Evolutionary conservation across 139 green algal genomes (phyloP).

Genomic region (Chlamydomonas eustigma): DNA sequence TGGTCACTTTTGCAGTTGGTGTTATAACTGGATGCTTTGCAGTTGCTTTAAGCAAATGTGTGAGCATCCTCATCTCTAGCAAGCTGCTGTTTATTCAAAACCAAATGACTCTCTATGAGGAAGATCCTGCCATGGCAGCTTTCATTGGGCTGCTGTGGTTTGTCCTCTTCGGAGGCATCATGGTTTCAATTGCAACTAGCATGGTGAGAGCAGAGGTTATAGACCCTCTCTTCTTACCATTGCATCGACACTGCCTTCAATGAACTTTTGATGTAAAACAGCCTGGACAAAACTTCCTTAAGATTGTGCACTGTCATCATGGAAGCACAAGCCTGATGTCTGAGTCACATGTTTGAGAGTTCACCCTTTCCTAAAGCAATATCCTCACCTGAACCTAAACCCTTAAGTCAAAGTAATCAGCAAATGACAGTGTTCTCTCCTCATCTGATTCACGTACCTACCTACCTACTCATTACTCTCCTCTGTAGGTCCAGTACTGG

Average conservation of each 20-base stretch:
- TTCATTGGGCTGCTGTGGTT: conserved; percentile 1
- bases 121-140: background rate
- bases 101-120: background rate
- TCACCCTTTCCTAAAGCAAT: no score
- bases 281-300: no score
- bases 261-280: no score
- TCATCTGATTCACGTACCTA: background rate
- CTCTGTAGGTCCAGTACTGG: conserved; percentile 64
- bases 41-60: conserved; percentile 31
- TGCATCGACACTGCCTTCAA: no score
- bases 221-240: no score
- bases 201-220: no score
- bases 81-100: conserved; percentile 38
- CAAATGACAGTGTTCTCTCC: background rate
- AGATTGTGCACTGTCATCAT: no score
- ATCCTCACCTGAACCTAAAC: no score
- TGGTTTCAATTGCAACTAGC: conserved; percentile 1
- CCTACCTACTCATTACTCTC: no score
- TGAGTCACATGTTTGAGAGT: no score
- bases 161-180: background rate
- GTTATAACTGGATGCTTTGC: conserved; percentile 65
- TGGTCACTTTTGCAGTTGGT: conserved; percentile 60
- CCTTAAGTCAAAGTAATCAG: no score
- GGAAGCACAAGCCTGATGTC: no score
- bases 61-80: conserved; percentile 29